Evolutionary conservation across 1,139 yeast species (phyloP).

Genomic region (Suhomyces bolitotheri): DNA sequence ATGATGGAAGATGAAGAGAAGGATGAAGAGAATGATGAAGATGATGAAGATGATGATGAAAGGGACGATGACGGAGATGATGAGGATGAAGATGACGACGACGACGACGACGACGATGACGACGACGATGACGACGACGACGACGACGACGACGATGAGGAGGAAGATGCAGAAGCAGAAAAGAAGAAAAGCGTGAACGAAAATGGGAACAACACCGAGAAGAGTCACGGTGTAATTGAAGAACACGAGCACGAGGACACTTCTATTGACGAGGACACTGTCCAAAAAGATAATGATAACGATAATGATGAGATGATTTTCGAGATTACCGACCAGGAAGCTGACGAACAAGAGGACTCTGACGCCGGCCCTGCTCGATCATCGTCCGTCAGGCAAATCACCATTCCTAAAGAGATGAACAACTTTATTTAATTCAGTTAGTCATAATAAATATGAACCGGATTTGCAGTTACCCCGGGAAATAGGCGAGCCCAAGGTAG

Average conservation of each 20-base stretch:
- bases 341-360: conserved; percentile 6
- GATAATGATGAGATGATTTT: conserved; percentile 39
- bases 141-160: conserved; percentile 31
- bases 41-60: conserved; percentile 32
- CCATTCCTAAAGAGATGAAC: conserved; percentile 9
- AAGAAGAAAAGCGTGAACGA: conserved; percentile 10
- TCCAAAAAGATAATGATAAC: conserved; percentile 14
- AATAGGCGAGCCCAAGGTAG: no score
- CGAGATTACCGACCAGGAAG: conserved; percentile 28
- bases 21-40: conserved; percentile 23
- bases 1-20: conserved; percentile 29
- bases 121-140: conserved; percentile 35
- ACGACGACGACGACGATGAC: conserved; percentile 38
- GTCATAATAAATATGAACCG: not conserved
- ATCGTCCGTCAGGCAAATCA: conserved; percentile 6
- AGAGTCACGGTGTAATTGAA: conserved; percentile 10
- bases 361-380: conserved; percentile 2
- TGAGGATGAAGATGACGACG: conserved; percentile 41
- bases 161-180: conserved; percentile 8
- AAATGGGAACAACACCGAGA: conserved; percentile 10
- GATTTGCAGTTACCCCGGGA: no score
- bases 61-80: conserved; percentile 36
- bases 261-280: not conserved
- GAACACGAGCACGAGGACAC: conserved; percentile 9
- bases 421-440: conserved; percentile 8